phyloP scores from a whole-genome alignment of 768 basidiomycete species.

The Rhodotorula paludigena region DNA sequence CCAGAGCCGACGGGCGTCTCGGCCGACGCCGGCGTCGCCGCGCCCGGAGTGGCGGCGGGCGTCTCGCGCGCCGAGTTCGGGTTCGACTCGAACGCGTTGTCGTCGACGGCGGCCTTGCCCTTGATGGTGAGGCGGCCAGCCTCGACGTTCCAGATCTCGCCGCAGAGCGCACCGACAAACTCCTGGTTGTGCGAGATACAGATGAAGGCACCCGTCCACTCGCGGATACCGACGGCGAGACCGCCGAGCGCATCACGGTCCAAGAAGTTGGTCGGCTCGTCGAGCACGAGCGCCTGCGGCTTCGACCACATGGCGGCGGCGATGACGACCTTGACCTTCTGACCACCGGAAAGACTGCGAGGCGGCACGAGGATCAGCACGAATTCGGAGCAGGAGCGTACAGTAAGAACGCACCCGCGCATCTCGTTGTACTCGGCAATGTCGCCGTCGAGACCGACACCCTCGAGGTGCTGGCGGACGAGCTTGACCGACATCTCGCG shows the following conservation, averaged over 20 bases:
- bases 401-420: constrained; percentile 53
- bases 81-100: constrained; percentile 62
- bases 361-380: neutral
- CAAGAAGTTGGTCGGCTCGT: constrained; percentile 83
- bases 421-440: constrained; percentile 99
- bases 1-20: constrained; percentile 35
- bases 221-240: constrained; percentile 85
- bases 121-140: constrained; percentile 75
- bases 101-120: constrained; percentile 78
- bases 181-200: constrained; percentile 96
- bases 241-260: constrained; percentile 94
- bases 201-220: constrained; percentile 89
- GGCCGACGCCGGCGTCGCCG: constrained; percentile 19
- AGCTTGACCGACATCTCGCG: constrained; percentile 75
- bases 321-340: constrained; percentile 68
- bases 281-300: constrained; percentile 59
- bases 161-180: constrained; percentile 72
- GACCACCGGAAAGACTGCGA: constrained; percentile 71
- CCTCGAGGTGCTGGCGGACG: constrained; percentile 87
- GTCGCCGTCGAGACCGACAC: constrained; percentile 92
- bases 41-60: constrained; percentile 20
- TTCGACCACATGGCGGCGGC: constrained; percentile 96
- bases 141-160: constrained; percentile 90
- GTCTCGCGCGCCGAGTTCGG: constrained; percentile 25
- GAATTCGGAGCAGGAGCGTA: neutral